Conservation (phyloP, 768 basidiomycete genomes). For the Lanmaoa pseudosensibilis region DNA sequence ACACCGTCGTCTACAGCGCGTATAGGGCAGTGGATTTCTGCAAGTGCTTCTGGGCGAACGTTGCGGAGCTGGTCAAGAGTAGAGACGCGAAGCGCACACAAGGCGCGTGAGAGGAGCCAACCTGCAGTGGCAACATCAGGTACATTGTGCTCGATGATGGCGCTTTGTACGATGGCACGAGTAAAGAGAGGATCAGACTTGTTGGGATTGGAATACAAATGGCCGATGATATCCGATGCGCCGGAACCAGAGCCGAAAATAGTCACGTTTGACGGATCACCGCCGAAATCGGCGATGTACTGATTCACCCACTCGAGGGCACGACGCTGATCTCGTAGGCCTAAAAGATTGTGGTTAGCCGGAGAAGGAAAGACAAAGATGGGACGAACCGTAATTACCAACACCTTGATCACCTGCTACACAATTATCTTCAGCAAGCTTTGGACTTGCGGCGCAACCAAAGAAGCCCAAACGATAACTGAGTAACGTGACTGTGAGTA, state of each 20-base stretch:
- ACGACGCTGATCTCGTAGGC: constrained; percentile 61
- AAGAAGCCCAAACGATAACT: constrained; percentile 79
- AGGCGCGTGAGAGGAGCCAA: constrained; percentile 63
- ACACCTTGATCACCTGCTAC: constrained; percentile 65
- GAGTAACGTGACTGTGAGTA: constrained; percentile 9
- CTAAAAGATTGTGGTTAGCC: constrained; percentile 32
- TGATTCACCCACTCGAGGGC: constrained; percentile 65
- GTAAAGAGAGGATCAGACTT: constrained; percentile 60
- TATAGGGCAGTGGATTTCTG: constrained; percentile 48
- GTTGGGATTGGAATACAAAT: constrained; percentile 65
- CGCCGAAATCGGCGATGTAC: constrained; percentile 64
- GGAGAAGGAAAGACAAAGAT: neutral
- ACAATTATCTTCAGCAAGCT: constrained; percentile 67
- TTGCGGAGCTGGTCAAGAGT: constrained; percentile 62
- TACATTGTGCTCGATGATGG: constrained; percentile 59
- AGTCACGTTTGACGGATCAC: constrained; percentile 53
- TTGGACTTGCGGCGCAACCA: constrained; percentile 69
- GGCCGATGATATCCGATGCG: constrained; percentile 56
- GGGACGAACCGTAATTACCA: constrained; percentile 69
- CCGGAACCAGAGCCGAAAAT: constrained; percentile 44
- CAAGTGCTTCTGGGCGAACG: constrained; percentile 57
- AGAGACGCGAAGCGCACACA: constrained; percentile 54
- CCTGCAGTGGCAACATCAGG: constrained; percentile 62
- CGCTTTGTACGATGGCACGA: constrained; percentile 75
- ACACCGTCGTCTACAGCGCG: constrained; percentile 67